These are phyloP conservation scores for Boletus sp. DNA, from an alignment of 768 basidiomycete species.

Conservation along the genomic window DNA sequence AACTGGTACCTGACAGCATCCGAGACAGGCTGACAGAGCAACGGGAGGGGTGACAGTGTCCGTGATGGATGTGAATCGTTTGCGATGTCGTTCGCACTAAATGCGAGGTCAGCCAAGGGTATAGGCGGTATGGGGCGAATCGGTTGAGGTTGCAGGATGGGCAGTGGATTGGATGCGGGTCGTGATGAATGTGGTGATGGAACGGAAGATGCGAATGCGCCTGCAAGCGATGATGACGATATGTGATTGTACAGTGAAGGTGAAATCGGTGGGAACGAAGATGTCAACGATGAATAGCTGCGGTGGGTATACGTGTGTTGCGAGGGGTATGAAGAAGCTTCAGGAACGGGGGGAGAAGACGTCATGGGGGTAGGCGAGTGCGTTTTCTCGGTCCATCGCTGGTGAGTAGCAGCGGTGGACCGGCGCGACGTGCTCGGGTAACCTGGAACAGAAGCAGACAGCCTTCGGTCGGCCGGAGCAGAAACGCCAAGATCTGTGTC, in stretches of 20 bases:
- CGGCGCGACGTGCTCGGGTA: conserved; percentile 26
- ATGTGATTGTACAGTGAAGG: conserved; percentile 20
- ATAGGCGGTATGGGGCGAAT: conserved; percentile 35
- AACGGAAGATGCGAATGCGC: conserved; percentile 22
- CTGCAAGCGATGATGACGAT: conserved; percentile 23
- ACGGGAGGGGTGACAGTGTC: conserved; percentile 28
- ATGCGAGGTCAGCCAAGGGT: conserved; percentile 28
- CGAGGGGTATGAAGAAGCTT: conserved; percentile 16
- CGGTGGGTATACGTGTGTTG: conserved; percentile 25
- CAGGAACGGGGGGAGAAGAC: conserved; percentile 1
- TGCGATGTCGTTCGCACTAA: conserved; percentile 15
- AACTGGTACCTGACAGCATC: conserved; percentile 31
- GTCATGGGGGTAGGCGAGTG: conserved; percentile 8
- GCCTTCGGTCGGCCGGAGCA: conserved; percentile 25
- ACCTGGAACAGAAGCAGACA: conserved; percentile 33
- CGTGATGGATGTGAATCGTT: conserved; percentile 3
- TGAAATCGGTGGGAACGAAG: conserved; percentile 18
- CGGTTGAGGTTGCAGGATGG: conserved; percentile 33
- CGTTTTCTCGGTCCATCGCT: conserved; percentile 18
- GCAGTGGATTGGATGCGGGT: conserved; percentile 15
- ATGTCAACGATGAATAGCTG: conserved; percentile 14
- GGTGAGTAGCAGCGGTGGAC: conserved; percentile 5
- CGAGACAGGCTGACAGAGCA: conserved; percentile 35
- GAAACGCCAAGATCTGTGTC: conserved; percentile 2
- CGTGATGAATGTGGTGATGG: conserved; percentile 15